Conservation (phyloP, 129 eudicot species). For the Lactuca saligna region DNA sequence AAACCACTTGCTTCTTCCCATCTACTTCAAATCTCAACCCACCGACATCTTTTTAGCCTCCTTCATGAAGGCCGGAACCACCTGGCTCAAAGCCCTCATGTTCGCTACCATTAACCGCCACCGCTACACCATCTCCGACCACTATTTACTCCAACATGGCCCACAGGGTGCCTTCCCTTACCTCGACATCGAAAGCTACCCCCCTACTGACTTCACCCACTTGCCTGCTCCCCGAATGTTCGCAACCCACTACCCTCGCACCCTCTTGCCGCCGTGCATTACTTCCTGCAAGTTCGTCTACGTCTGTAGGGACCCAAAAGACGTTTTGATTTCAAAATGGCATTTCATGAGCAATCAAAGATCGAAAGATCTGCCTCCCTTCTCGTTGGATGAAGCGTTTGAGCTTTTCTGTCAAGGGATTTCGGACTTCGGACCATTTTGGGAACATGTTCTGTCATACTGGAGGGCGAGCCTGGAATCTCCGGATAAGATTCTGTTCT, state of each 20-base stretch:
- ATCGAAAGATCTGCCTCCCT: conserved; percentile 1
- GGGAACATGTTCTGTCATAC: conserved; percentile 48
- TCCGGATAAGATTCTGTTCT: conserved; percentile 32
- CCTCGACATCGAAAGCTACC: conserved; percentile 13
- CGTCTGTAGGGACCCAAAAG: conserved; percentile 22
- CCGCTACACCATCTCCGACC: neutral
- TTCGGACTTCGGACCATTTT: conserved; percentile 35
- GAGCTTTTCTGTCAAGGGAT: conserved; percentile 37
- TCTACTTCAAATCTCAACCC: conserved; percentile 34
- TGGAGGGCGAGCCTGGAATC: conserved; percentile 36
- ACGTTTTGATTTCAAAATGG: conserved; percentile 22
- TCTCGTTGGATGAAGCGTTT: conserved; percentile 22
- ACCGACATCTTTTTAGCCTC: conserved; percentile 36
- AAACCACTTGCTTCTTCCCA: conserved; percentile 6
- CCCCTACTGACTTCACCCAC: neutral
- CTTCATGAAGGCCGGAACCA: conserved; percentile 41
- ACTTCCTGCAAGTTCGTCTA: conserved; percentile 20
- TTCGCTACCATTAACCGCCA: conserved; percentile 25
- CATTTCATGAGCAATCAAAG: conserved; percentile 7
- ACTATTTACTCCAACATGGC: conserved; percentile 29
- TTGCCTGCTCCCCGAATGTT: neutral
- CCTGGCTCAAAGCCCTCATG: conserved; percentile 49
- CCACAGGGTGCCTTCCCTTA: conserved; percentile 17
- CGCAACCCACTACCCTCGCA: conserved; percentile 6
- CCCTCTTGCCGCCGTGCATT: neutral